Evolutionary conservation across 495 filamentous ascomycete species (phyloP), one percentile per base, ranked within the genome.

Genomic region (Penicilliopsis zonata): DNA sequence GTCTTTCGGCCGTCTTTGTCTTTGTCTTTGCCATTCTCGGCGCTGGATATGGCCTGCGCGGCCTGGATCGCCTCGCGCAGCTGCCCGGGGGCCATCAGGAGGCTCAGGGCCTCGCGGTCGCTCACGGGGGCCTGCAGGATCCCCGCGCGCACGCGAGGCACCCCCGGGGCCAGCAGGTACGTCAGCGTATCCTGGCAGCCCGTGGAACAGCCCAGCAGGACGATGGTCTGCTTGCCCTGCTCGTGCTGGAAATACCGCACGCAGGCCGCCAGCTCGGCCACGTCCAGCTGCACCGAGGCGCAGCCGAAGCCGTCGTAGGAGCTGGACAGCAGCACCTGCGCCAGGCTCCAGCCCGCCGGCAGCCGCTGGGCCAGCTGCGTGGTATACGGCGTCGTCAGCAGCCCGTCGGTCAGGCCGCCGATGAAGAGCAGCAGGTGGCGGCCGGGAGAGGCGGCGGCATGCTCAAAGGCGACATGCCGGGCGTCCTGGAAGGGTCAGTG

Each of bases 101-200:
- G 36, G 47, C 53, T 18, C 13, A 87, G 38, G 0, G 64, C 71
- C 49, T 93, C 82, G 21, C 87, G 69, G 49, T 95, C 88, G 23
- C 73, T 81, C 7, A 81, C 76, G 8, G 79, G 73, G 0, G 80
- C 88, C 48, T 94, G 87, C 31, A 95, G 58, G 22, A 96, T 80
- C 20, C 74, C 78, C 28, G 83, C 88, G 33, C 93, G 75, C 15
- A 95, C 63, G 0, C 40, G 41, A 1, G 65, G 63, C 14, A 55
- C 59, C 29, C 55, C 58, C 2, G 50, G 39, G 10, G 56, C 35
- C 30, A 55, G 40, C n/a, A 82, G 55, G 44, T 90, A 93, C 34
- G 82, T 73, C 53, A 95, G 67, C 18, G 81, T 74, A 47, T 93
- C 86, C 59, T 94, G 90, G 38, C 81, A 84, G 2, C 90, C 90